phyloP scores from a whole-genome alignment of 805 yeast genomes.

The Kazachstania viticola region DNA sequence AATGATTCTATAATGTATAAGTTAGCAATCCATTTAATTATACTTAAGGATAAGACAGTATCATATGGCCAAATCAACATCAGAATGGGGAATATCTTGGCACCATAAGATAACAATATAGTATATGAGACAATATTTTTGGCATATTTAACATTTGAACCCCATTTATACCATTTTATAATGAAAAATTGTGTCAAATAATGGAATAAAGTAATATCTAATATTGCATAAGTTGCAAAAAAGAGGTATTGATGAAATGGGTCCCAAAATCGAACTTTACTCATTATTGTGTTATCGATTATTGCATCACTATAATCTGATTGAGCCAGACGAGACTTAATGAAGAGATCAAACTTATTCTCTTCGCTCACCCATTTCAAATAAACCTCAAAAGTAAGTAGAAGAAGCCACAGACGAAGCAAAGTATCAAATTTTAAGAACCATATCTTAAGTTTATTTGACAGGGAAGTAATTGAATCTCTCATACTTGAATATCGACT shows the following conservation, averaged over 20 bases:
- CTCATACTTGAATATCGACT: background rate
- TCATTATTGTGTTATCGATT: constrained; percentile 14
- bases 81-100: constrained; percentile 77
- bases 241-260: constrained; percentile 42
- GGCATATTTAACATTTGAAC: constrained; percentile 12
- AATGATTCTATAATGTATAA: constrained; percentile 58
- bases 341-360: constrained; percentile 26
- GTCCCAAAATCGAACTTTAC: constrained; percentile 23
- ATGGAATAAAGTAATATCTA: constrained; percentile 36
- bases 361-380: constrained; percentile 89
- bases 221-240: constrained; percentile 41
- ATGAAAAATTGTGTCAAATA: constrained; percentile 25
- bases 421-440: constrained; percentile 15
- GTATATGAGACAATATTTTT: constrained; percentile 43
- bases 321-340: background rate
- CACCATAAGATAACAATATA: constrained; percentile 61
- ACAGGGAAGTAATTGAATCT: constrained; percentile 3
- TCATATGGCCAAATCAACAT: constrained; percentile 98
- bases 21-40: constrained; percentile 50
- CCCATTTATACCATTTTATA: constrained; percentile 22
- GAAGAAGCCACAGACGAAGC: constrained; percentile 45
- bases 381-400: constrained; percentile 78
- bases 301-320: background rate
- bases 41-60: constrained; percentile 48
- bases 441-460: constrained; percentile 11